Base-by-base conservation (phyloP, 1,284 basidiomycete species). In the Fereydounia khargensis region DNA sequence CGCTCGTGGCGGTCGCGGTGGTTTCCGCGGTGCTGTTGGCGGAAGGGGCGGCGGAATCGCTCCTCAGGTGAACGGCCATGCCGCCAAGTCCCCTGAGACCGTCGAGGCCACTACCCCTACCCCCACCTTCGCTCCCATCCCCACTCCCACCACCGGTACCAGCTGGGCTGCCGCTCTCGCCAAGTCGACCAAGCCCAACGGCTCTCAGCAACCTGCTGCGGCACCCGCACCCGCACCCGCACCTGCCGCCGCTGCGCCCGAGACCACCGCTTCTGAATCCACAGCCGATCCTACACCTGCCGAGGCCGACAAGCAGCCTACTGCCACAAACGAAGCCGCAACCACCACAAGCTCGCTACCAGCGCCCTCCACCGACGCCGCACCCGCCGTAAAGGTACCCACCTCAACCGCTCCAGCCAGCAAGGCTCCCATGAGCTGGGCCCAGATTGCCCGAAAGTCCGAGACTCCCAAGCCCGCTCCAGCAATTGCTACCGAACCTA, bases 401-500 rank as follows among this genome's bases (percentile, higher is more conserved):
- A 35, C 56, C 16, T 39, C 63, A 32, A 38, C 65, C 25, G 49
- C 57, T 24, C 22, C 47, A 18, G 39, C 50, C 17, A 39, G 53
- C 41, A 54, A 48, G 42, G 39, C 44, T 30, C 50, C 49, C 35
- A 65, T 66, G 71, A 73, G 67, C 63, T 74, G 72, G 72, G 72
- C 72, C 40, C 72, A 74, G 49, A 67, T 74, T 24, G 72, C 72
- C 31, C 66, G 68, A 41, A 52, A 63, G 49, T 62, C 52, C 19
- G 67, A 71, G 47, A 49, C 65, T 20, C 61, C 66, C 40, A 66
- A 67, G 54, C 53, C 54, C 27, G 48, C 36, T 21, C 39, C 52
- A 39, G 39, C 42, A 19, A 27, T 46, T 11, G 24, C 19, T 18
- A 40, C 39, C 33, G 35, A 30, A 28, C 38, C 43, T n/a, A 37